Base-by-base conservation (phyloP, 306 rosid species). In the Trifolium fragiferum region DNA sequence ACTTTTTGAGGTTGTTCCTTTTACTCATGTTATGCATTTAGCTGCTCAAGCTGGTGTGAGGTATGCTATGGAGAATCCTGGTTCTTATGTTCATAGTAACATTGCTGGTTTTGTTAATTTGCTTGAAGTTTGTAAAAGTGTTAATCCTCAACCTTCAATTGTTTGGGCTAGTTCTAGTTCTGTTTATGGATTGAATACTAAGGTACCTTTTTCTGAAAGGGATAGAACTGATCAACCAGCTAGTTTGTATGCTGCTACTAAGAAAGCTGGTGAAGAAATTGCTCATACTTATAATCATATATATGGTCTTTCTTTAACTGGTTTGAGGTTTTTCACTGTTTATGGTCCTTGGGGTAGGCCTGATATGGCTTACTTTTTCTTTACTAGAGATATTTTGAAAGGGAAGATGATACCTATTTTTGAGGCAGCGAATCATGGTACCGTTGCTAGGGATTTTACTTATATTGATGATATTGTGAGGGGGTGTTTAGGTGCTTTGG, bases 301-400 rank as follows among this genome's bases (percentile, higher is more conserved):
- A 20, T 89, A 93, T 50, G 98, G 98, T 6, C 96, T 94, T 61
- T 91, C 98, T 8, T 82, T 94, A 20, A 94, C 98, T 0, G 98
- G 97, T 14, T 81, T 94, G 82, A 30, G 98, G 21, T 94, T 94
- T 75, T 94, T 94, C 69, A 94, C 98, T 12, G 98, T 94, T 77
- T 94, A 94, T 83, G 98, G 98, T 4, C 98, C 98, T 3, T 94
- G 98, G 98, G 98, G 98, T 40, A 87, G 97, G 79, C 98, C 98
- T 13, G 98, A 93, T 35, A 93, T 93, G 98, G 98, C 98, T 3
- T 93, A 93, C 69, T 94, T 94, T 84, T 94, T 94, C 59, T 94
- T 94, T 78, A 89, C 98, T 0, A 89, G 78, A 74, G 97, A 91
- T 82, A 91, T 94, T 54, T 81, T 94, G 91, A 89, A 86, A 53